Percentiles rank a stretch among this genome's conserved stretches.
phyloP scores from a whole-genome alignment of 805 yeast species.

The Kregervanrija delftensis region DNA sequence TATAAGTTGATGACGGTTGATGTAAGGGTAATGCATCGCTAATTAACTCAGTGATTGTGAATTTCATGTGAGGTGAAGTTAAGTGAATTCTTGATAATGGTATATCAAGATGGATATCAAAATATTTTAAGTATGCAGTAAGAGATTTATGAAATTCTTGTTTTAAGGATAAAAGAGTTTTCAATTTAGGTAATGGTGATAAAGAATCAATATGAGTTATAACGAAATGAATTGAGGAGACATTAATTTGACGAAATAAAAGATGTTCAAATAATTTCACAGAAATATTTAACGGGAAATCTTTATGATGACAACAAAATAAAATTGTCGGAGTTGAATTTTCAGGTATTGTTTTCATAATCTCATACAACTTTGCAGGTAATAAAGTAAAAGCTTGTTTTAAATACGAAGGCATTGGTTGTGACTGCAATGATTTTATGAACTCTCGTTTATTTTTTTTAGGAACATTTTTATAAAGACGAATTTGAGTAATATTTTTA shows the following conservation, averaged over 20 bases:
- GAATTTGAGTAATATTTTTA: no score
- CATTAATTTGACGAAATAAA: background rate
- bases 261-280: constrained; percentile 9
- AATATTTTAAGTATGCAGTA: background rate
- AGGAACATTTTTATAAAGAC: constrained; percentile 1
- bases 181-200: no score
- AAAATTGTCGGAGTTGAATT: constrained; percentile 6
- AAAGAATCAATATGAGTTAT: background rate
- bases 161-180: no score
- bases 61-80: no score
- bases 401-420: constrained; percentile 2
- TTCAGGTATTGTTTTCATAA: constrained; percentile 6
- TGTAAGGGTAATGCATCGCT: constrained; percentile 1
- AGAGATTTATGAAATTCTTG: background rate
- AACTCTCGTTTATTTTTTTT: background rate
- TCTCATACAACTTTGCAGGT: constrained; percentile 8
- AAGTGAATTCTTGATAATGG: no score
- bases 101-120: background rate
- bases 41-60: constrained; percentile 2
- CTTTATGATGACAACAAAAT: constrained; percentile 15
- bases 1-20: constrained; percentile 9
- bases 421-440: background rate
- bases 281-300: constrained; percentile 17
- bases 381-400: constrained; percentile 4
- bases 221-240: background rate